Base-by-base conservation (phyloP, 768 basidiomycete species). In the Podaxis sp. region DNA sequence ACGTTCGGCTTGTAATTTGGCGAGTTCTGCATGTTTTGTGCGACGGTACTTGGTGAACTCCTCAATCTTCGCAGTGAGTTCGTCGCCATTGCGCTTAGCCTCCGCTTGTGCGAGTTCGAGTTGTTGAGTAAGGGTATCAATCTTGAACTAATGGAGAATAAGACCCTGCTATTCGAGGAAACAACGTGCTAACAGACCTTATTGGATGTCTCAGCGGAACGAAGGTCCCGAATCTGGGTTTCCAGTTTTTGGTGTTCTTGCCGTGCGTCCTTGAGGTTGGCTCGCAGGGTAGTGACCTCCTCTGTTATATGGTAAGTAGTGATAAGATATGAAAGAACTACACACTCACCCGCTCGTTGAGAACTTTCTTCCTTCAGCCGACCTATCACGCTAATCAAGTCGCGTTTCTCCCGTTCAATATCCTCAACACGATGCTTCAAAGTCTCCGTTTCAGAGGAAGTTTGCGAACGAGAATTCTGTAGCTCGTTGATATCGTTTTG, bases 371-470 rank as follows among this genome's bases (percentile, higher is more conserved):
- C 85, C 70, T 93, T 90, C 63, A 94, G 74, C 56, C 91, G 82
- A 70, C 90, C 93, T 4, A 95, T 84, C 47, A 94, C 89, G 28
- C 83, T 85, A 46, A 95, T 79, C 50, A 97, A 81, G 63, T 95
- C 93, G 36, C 93, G 85, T 74, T 97, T 97, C 78, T 97, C 95
- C 57, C 90, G 82, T 64, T 97, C 93, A 1, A 82, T 82, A 62
- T 92, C 90, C 21, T 92, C 86, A 3, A 89, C 74, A 40, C 84
- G 83, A 58, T 74, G 80, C 64, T 80, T 85, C 38, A 91, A 69
- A 5, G 74, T 70, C 37, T 85, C 86, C 6, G 85, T 70, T 68
- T 89, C 89, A 2, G 90, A 87, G 0, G 84, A 78, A 10, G 84
- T 78, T 47, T 88, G 84, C 0, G 87, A 83, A 38, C 67, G 82